Evolutionary conservation across 805 yeast genomes (phyloP).

Genomic region (Spathaspora hagerdaliae): DNA sequence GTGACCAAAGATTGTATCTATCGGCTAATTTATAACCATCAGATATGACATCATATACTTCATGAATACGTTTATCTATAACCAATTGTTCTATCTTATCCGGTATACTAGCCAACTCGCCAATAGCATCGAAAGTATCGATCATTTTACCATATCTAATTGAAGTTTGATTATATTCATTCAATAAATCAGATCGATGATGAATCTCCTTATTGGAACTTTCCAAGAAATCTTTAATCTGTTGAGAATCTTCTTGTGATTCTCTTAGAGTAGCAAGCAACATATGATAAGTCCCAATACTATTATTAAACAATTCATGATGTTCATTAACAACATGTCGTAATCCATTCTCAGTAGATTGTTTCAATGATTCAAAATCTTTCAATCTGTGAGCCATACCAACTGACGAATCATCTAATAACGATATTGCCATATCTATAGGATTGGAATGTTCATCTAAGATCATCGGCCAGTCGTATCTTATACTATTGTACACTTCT

Average conservation of each 20-base stretch:
- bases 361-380: slow-evolving; percentile 62
- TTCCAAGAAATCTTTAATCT: slow-evolving; percentile 46
- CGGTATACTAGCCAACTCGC: slow-evolving; percentile 55
- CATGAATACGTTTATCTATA: slow-evolving; percentile 65
- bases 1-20: slow-evolving; percentile 51
- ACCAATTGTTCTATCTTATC: slow-evolving; percentile 61
- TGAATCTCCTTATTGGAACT: slow-evolving; percentile 48
- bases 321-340: slow-evolving; percentile 74
- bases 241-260: slow-evolving; percentile 55
- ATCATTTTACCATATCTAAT: slow-evolving; percentile 63
- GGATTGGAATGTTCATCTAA: slow-evolving; percentile 56
- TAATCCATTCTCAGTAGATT: slow-evolving; percentile 52
- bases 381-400: slow-evolving; percentile 74
- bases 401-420: slow-evolving; percentile 85
- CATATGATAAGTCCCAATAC: slow-evolving; percentile 78
- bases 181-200: slow-evolving; percentile 51
- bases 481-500: slow-evolving; percentile 30
- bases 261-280: slow-evolving; percentile 61
- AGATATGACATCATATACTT: slow-evolving; percentile 55
- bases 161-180: slow-evolving; percentile 63
- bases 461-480: slow-evolving; percentile 43
- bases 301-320: slow-evolving; percentile 78
- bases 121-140: slow-evolving; percentile 65
- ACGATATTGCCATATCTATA: slow-evolving; percentile 75
- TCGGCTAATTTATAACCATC: slow-evolving; percentile 43